Conservation (phyloP, 2,329 filamentous ascomycete species). For the Hymenoscyphus fructigenus region DNA sequence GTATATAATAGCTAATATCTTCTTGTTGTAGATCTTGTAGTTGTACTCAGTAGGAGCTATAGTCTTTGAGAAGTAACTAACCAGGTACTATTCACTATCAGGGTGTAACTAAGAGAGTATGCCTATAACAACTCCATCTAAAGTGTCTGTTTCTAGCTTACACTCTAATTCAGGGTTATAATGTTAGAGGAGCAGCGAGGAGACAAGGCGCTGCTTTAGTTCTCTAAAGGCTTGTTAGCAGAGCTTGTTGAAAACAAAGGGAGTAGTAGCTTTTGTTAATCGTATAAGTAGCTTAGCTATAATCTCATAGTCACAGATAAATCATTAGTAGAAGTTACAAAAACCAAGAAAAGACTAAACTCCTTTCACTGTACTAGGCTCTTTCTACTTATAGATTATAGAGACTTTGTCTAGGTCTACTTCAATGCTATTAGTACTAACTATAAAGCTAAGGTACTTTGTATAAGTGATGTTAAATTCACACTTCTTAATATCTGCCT, state of each 20-base stretch:
- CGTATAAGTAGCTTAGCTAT: neutral
- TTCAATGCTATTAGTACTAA: no score
- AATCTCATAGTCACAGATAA: neutral
- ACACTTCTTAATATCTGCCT: no score
- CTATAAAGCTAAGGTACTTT: no score
- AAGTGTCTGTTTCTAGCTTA: no score
- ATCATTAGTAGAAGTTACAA: slow-evolving; percentile 1
- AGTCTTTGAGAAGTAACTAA: slow-evolving; percentile 32
- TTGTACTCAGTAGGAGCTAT: slow-evolving; percentile 30
- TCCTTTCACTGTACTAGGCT: no score
- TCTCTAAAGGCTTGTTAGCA: neutral
- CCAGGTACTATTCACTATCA: slow-evolving; percentile 12
- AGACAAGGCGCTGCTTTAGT: neutral
- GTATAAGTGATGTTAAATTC: no score
- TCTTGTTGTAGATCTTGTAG: no score
- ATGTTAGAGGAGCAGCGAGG: no score
- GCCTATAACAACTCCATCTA: neutral
- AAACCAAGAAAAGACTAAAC: neutral
- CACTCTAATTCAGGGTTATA: no score
- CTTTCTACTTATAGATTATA: no score
- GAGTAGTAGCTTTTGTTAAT: neutral
- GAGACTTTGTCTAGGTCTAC: no score
- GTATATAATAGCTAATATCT: no score
- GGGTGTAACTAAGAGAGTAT: neutral
- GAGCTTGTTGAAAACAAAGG: neutral